A percentile compares a stretch with the other conserved stretches of the same genome.
Conservation (phyloP, 164 flowering plant species). For the Vitis rupestris region DNA sequence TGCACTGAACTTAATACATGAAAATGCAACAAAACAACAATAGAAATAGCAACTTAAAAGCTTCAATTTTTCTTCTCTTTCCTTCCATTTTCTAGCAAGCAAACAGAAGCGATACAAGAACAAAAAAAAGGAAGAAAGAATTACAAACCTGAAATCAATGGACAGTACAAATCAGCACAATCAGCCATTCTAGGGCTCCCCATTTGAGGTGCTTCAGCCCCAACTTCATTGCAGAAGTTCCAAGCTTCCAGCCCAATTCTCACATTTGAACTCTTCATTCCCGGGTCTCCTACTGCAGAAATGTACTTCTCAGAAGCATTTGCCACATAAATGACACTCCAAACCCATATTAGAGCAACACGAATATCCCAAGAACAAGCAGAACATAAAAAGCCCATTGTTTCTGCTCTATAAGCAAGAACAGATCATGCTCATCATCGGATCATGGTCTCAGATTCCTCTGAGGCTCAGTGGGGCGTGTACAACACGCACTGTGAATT, state of each 20-base stretch:
- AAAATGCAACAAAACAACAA: too few relatives aligned
- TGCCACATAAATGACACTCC: neutral
- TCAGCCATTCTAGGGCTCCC: constrained; percentile 61
- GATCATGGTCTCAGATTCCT: too few relatives aligned
- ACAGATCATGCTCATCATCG: neutral
- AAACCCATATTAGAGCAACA: neutral
- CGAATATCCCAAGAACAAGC: neutral
- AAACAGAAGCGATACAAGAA: neutral
- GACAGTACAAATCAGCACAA: constrained; percentile 42
- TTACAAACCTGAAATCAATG: constrained; percentile 18
- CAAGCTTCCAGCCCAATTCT: constrained; percentile 58
- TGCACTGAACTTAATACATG: too few relatives aligned
- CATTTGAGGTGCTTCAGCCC: constrained; percentile 43
- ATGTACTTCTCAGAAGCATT: constrained; percentile 13
- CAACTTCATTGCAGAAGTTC: constrained; percentile 69
- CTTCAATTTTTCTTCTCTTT: neutral
- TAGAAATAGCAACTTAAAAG: too few relatives aligned
- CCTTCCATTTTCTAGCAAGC: neutral
- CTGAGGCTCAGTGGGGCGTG: too few relatives aligned
- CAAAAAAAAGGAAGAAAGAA: neutral
- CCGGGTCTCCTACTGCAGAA: constrained; percentile 58
- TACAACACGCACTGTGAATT: too few relatives aligned
- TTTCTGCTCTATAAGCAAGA: neutral
- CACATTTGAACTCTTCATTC: constrained; percentile 41
- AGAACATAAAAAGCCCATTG: neutral